Evolutionary conservation across 331 rosid species (phyloP).

Genomic region (Stylosanthes scabra): DNA sequence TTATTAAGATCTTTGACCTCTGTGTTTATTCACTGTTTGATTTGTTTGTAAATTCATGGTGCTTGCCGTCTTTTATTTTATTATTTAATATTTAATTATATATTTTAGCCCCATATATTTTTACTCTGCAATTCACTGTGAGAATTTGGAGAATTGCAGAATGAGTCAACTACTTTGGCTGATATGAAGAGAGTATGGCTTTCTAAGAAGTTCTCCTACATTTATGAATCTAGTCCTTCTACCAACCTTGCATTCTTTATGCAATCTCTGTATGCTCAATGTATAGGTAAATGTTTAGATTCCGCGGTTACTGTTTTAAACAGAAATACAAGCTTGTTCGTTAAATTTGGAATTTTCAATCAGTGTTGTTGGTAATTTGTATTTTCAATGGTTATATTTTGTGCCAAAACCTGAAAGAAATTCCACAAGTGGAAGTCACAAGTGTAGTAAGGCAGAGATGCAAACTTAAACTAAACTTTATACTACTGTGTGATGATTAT

Average conservation of each 20-base stretch:
- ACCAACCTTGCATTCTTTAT: slow-evolving; percentile 79
- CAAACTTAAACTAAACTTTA: background rate
- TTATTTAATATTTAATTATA: slow-evolving; percentile 17
- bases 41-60: slow-evolving; percentile 16
- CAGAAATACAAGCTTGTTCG: slow-evolving; percentile 20
- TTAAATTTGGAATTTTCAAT: background rate
- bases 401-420: slow-evolving; percentile 12
- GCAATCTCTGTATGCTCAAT: slow-evolving; percentile 86
- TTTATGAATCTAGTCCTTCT: slow-evolving; percentile 76
- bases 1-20: background rate
- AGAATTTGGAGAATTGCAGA: slow-evolving; percentile 47
- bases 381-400: slow-evolving; percentile 27
- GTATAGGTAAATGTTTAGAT: slow-evolving; percentile 58
- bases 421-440: slow-evolving; percentile 1
- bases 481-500: background rate
- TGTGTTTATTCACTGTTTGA: slow-evolving; percentile 18
- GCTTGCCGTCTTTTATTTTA: background rate
- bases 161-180: slow-evolving; percentile 61
- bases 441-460: slow-evolving; percentile 12
- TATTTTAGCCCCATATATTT: slow-evolving; percentile 9
- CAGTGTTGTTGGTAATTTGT: background rate
- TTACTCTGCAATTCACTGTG: slow-evolving; percentile 12
- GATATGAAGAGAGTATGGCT: slow-evolving; percentile 86
- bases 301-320: background rate
- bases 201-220: slow-evolving; percentile 76